Evolutionary conservation across 2,329 filamentous ascomycete species (phyloP), one percentile per base, ranked within the genome.

Genomic region (Colletotrichum noveboracense): DNA sequence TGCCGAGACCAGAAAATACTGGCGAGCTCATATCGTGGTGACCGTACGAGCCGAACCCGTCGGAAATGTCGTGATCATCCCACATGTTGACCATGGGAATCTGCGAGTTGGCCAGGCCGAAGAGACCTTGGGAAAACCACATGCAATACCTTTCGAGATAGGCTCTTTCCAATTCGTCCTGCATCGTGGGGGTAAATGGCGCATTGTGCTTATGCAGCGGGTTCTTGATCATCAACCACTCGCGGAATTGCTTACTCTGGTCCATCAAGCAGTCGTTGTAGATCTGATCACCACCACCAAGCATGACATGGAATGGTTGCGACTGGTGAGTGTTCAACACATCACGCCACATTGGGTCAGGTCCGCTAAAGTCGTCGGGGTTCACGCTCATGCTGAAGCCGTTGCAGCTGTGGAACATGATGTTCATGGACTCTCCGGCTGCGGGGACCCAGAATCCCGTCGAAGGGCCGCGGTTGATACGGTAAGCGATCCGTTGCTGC

Each of bases 41-140:
- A 6, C 96, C 93, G 83, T 98, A 99, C 0, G 96, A 98, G 8
- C 97, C 97, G 82, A 94, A 99, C 1, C 97, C 97, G 84, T 96
- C 94, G 78, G 96, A 96, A 79, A 96, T 94, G 79, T 97, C 95
- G 82, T 98, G 97, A 80, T 98, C 97, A 83, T 98, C 96, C 89
- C 94, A 98, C 84, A 99, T 96, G 83, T 99, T 99, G 80, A 99
- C 92, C 96, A 98, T 98, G 10, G 97, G 96, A 61, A 99, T 98
- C 83, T 98, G 96, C 3, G 94, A 94, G 79, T 94, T 96, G 7
- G 96, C 97, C 82, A 99, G 91, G n/a, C 94, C 92, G 81, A 98
- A 99, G 7, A 98, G 87, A 0, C 97, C 97, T 80, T 98, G 96
- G 0, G 96, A 98, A 84, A 98, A 99, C 96, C 97, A 99, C 90